Conservation (phyloP, 1,284 basidiomycete genomes). For the Tetrapyrgos nigripes region DNA sequence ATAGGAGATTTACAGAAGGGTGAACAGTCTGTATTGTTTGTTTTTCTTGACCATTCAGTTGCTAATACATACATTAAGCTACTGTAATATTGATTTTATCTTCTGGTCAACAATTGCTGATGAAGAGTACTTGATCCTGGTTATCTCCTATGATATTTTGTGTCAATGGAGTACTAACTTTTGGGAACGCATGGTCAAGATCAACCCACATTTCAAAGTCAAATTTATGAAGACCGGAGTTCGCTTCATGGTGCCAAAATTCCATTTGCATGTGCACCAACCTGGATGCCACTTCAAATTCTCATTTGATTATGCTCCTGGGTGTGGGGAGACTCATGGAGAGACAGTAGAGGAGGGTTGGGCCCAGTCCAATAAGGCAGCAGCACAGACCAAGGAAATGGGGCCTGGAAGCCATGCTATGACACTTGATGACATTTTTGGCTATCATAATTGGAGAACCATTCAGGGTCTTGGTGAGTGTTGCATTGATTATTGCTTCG, state of each 20-base stretch:
- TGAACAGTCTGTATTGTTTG: conserved; percentile 12
- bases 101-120: conserved; percentile 9
- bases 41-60: neutral
- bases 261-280: conserved; percentile 20
- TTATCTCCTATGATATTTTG: conserved; percentile 19
- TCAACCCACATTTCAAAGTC: conserved; percentile 8
- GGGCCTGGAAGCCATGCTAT: conserved; percentile 13
- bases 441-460: conserved; percentile 15
- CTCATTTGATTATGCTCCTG: conserved; percentile 14
- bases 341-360: conserved; percentile 17
- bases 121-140: neutral
- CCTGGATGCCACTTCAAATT: conserved; percentile 14
- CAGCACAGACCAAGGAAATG: conserved; percentile 12
- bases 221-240: neutral
- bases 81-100: conserved; percentile 24
- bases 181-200: conserved; percentile 2
- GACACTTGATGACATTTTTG: conserved; percentile 20
- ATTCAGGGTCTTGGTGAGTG: conserved; percentile 2
- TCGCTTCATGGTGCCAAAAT: conserved; percentile 16
- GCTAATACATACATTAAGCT: conserved; percentile 7
- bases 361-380: conserved; percentile 14
- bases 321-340: conserved; percentile 20
- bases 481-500: neutral
- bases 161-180: conserved; percentile 19
- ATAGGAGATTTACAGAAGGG: conserved; percentile 28